Conservation (phyloP, 352 stramenopile species). For the Globisporangium spinosum region DNA sequence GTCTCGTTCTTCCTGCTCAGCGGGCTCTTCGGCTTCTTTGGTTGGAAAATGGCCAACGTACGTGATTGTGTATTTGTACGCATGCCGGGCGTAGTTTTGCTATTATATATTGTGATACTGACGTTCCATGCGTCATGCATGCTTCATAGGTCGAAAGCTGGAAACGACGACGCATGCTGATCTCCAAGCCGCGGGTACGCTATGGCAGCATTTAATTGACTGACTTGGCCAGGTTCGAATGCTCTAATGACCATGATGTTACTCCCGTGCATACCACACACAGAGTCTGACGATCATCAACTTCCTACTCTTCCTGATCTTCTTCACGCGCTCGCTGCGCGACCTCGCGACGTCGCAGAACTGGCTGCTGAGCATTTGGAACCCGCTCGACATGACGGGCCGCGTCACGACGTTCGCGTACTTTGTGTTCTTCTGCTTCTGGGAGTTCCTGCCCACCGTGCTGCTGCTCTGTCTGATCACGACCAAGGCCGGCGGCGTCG, state of each 20-base stretch:
- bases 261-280: neutral
- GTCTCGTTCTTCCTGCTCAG: constrained; percentile 79
- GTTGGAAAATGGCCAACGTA: constrained; percentile 85
- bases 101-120: no score
- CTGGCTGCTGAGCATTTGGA: constrained; percentile 84
- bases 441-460: constrained; percentile 82
- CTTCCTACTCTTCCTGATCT: constrained; percentile 75
- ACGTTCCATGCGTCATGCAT: no score
- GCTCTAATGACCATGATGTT: constrained; percentile 8
- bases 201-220: neutral
- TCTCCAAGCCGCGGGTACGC: constrained; percentile 69
- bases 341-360: constrained; percentile 82
- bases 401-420: constrained; percentile 73
- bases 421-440: constrained; percentile 87
- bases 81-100: neutral
- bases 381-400: constrained; percentile 83
- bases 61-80: constrained; percentile 18
- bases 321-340: constrained; percentile 71
- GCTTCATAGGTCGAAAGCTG: constrained; percentile 56
- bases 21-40: constrained; percentile 79
- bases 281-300: constrained; percentile 81
- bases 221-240: neutral
- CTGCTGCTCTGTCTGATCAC: constrained; percentile 78
- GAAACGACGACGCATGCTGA: constrained; percentile 66
- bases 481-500: constrained; percentile 75